These are phyloP conservation scores for Xylariaceae sp. DNA, from an alignment of 2,329 filamentous ascomycete species.

Conservation along the genomic window DNA sequence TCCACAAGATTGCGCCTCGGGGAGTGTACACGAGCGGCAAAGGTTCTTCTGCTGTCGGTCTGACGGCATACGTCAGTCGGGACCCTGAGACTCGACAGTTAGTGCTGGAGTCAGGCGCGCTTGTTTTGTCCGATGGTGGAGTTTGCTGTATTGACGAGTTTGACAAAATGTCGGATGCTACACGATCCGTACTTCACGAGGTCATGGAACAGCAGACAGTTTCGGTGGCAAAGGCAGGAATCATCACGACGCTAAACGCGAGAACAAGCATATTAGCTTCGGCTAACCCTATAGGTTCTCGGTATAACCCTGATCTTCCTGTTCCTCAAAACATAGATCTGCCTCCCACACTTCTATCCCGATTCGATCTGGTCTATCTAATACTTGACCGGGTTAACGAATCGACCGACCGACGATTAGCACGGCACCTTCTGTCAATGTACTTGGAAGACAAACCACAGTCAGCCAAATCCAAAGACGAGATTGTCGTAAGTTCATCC, in stretches of 20 bases:
- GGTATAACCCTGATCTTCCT: conserved; percentile 92
- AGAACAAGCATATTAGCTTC: conserved; percentile 93
- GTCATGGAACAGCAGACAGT: conserved; percentile 88
- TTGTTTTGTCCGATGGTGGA: conserved; percentile 75
- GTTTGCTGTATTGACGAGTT: conserved; percentile 85
- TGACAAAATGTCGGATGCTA: conserved; percentile 79
- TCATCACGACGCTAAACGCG: conserved; percentile 94
- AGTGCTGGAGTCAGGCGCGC: conserved; percentile 73
- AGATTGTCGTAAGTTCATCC: conserved; percentile 67
- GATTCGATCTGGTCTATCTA: conserved; percentile 95
- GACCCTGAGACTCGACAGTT: conserved; percentile 77
- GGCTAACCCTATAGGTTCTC: conserved; percentile 95
- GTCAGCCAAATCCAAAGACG: conserved; percentile 66
- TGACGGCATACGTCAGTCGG: conserved; percentile 76
- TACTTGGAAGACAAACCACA: conserved; percentile 94
- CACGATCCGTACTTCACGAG: conserved; percentile 78
- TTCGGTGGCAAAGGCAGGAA: conserved; percentile 83
- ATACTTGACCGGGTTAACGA: conserved; percentile 94
- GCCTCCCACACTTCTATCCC: conserved; percentile 86
- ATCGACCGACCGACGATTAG: conserved; percentile 78
- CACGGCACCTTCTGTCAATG: conserved; percentile 90
- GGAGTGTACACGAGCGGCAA: conserved; percentile 78
- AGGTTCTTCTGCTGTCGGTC: conserved; percentile 74
- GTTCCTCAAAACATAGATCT: conserved; percentile 98
- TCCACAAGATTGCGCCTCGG: conserved; percentile 95